Evolutionary conservation across 2,329 filamentous ascomycete species (phyloP), one percentile per base, ranked within the genome.

Genomic region (Sclerotinia subarctica): DNA sequence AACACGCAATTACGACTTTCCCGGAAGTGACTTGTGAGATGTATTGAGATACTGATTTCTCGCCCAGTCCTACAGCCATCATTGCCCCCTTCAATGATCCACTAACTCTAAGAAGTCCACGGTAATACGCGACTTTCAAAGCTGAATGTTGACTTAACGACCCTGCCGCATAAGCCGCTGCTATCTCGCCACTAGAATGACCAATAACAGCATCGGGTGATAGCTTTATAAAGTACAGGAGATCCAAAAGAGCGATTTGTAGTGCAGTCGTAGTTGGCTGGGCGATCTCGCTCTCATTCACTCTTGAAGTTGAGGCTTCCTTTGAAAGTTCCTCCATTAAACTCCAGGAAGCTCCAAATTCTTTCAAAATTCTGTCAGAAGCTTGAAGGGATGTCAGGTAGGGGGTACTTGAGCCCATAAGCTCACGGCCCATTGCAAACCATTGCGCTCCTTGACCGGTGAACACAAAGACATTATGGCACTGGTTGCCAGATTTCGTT

Each of bases 181-280:
- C 73, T 52, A 75, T 76, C 62, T 77, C 76, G 5, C 75, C 75
- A 49, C 71, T 73, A 0, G 75, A 76, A 63, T 77, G 76, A 1
- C 76, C 74, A 35, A 73, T 72, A 1, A 76, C 73, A 19, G 67
- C 71, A 17, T 67, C 21, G 3, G 72, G 71, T 10, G 71, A 70
- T 26, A 84, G 73, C 1, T 78, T 78, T 63, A 69, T 72, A 13
- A 58, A 56, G 24, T 77, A 38, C 0, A 85, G 75, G 3, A 85
- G 76, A 15, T 80, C 76, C 0, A 80, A 78, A 2, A 85, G 72
- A 1, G 79, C 70, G 2, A 85, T 74, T 72, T 85, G 83, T 1
- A 85, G 69, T 0, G 82, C 80, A 0, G 80, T 82, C 66, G 78
- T 81, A 76, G 78, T 73, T 68, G 81, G 80, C 70, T 82, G 80